Base-by-base conservation (phyloP, 2,329 filamentous ascomycete genomes). In the Coniochaeta sp. region DNA sequence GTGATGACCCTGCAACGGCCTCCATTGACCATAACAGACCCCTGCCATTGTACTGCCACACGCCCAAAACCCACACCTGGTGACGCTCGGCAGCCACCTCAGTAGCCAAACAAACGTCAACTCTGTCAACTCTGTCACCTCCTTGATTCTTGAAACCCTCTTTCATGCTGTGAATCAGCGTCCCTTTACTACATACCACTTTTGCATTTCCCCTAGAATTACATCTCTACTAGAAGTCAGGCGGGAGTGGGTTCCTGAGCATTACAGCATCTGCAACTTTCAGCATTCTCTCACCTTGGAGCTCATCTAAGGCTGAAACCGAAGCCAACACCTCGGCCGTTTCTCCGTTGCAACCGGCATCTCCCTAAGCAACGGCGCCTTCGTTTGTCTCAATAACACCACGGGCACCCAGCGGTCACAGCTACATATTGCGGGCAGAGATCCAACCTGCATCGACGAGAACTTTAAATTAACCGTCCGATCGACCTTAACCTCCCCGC, bases 61-160 rank as follows among this genome's bases (percentile, higher is more conserved):
- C 33, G n/a, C n/a, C n/a, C 33, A 38, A 22, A 38, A 22, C 12
- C 16, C 33, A 38, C 33, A 38, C 18, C 38, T 24, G 12, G 38
- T 42, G 38, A 42, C 38, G 18, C 38, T n/a, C 27, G 27, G 27
- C 38, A 42, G 38, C 38, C 38, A n/a, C n/a, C n/a, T n/a, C n/a
- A n/a, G n/a, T n/a, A n/a, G n/a, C n/a, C n/a, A n/a, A 42, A 42
- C 38, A 42, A 42, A 42, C 18, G 38, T 38, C 33, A 38, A 22
- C 22, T 18, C 26, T 26, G 38, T 18, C 22, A 16, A 6, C 35
- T n/a, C n/a, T n/a, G n/a, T n/a, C n/a, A n/a, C n/a, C n/a, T n/a
- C n/a, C n/a, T 42, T 42, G 38, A 24, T 42, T 42, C 38, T 42
- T 42, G 38, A 42, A 16, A 42, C 22, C 18, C 38, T 12, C 38